Evolutionary conservation across 2,329 filamentous ascomycete genomes (phyloP), one percentile per base, ranked within the genome.

Genomic region (Hypocrella siamensis): DNA sequence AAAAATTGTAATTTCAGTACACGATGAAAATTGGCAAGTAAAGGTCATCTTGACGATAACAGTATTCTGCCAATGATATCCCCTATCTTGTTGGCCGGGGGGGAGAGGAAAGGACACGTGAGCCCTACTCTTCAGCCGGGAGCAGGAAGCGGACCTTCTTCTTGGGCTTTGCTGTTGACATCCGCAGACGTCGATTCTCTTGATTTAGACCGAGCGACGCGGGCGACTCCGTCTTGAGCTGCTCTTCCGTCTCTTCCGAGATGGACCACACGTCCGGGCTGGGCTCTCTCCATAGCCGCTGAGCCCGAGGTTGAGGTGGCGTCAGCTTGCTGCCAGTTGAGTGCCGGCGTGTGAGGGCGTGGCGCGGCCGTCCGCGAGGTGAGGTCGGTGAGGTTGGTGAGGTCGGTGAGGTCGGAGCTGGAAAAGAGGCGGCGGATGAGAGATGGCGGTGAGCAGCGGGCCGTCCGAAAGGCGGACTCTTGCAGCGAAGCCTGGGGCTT

Each of bases 201-300:
- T n/a, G n/a, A n/a, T n/a, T n/a, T n/a, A n/a, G n/a, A n/a, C n/a
- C n/a, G n/a, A n/a, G n/a, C n/a, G n/a, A n/a, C 21, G 7, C 21
- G 21, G 51, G 56, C 45, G 53, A 47, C 44, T 64, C 59, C 49
- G 58, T 51, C 15, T 57, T 48, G 17, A 61, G 46, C 42, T 69
- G 64, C 43, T 66, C 64, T 49, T 70, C 67, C 2, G 63, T 62
- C 51, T 72, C 67, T 46, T 73, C 68, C 48, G 69, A 62, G 34
- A 73, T 73, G 19, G 64, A 64, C 61, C 67, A 73, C 4, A 73
- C 68, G 32, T 71, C 67, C 0, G 67, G 67, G 42, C 67, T 72
- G 6, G 68, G 68, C 49, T 69, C 61, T 24, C 67, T 55, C 68
- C 68, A 73, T 2, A 68, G 42, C 30, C 54, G 52, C 14, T 48